Base-by-base conservation (phyloP, 495 filamentous ascomycete species). In the Apiosordaria backusii region DNA sequence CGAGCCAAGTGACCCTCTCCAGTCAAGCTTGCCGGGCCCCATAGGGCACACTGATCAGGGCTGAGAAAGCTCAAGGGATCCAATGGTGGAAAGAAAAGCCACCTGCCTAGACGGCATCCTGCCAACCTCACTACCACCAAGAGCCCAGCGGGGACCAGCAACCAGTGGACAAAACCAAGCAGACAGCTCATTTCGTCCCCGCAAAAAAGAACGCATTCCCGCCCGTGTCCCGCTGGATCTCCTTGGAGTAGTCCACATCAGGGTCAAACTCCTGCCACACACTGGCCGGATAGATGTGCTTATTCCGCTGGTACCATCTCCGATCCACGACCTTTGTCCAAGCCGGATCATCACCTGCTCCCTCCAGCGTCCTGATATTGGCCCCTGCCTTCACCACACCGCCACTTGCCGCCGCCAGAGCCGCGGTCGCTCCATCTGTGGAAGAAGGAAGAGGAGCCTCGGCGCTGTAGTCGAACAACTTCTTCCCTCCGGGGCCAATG, bases 251-350 rank as follows among this genome's bases (percentile, higher is more conserved):
- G 67, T 97, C 90, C 77, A 88, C 89, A 26, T 88, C 89, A 1
- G 92, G 90, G 66, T 97, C 93, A 77, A 96, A 99, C 66, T 96
- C 90, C 65, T 93, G 92, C 95, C 95, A 99, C 18, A 95, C 83
- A 74, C 91, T 97, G 5, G 94, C 95, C 0, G 95, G 95, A 76
- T 93, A 98, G 58, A 98, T 97, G 70, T 99, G 95, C 75, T 98
- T 99, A 75, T 98, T 96, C 69, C 88, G 84, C 79, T 97, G 92
- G 74, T 97, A 99, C 95, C 95, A 99, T 64, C 95, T 80, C 57
- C 95, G 84, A 79, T 99, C 95, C 2, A 99, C 95, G 7, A 98
- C 95, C 76, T 97, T 98, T 24, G 95, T 99, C 64, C 91, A 81
- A 3, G 86, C 85, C 0, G 92, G 87, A 67, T 98, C 94, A 63